Conservation (phyloP, 805 yeast species). For the Ogataea henricii region DNA sequence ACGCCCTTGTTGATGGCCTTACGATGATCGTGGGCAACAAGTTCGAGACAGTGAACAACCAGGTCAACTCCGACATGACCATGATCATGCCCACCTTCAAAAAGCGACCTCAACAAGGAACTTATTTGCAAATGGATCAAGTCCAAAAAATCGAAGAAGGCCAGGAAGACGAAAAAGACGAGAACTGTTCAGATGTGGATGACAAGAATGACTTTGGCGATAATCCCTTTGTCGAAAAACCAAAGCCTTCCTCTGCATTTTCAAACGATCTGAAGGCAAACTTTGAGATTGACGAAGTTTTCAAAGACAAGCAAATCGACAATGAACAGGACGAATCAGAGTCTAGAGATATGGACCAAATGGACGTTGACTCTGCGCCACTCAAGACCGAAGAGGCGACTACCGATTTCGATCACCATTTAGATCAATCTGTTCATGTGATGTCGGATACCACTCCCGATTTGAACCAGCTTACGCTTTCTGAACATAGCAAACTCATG, state of each 20-base stretch:
- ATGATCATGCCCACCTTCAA: slow-evolving; percentile 38
- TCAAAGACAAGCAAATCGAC: slow-evolving; percentile 8
- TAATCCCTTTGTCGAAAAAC: slow-evolving; percentile 21
- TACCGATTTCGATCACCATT: not conserved
- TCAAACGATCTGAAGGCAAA: slow-evolving; percentile 10
- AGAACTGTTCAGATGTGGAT: not conserved
- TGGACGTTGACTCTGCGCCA: slow-evolving; percentile 18
- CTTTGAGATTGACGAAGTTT: slow-evolving; percentile 16
- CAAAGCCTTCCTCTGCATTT: not conserved
- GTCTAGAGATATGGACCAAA: slow-evolving; percentile 11
- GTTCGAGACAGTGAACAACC: slow-evolving; percentile 11
- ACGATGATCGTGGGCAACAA: slow-evolving; percentile 31
- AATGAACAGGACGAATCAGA: not conserved
- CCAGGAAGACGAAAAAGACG: not conserved
- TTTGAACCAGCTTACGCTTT: slow-evolving; percentile 19
- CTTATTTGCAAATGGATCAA: slow-evolving; percentile 6
- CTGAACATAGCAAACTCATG: slow-evolving; percentile 14
- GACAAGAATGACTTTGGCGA: not conserved
- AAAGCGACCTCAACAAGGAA: slow-evolving; percentile 1
- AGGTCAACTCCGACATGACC: slow-evolving; percentile 38
- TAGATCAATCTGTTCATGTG: slow-evolving; percentile 1
- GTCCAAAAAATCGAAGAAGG: slow-evolving; percentile 11
- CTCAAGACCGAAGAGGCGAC: slow-evolving; percentile 1
- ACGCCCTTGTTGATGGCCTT: slow-evolving; percentile 28
- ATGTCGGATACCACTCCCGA: slow-evolving; percentile 27